Base-by-base conservation (phyloP, 495 filamentous ascomycete genomes). In the Clavariopsis aquatica region DNA sequence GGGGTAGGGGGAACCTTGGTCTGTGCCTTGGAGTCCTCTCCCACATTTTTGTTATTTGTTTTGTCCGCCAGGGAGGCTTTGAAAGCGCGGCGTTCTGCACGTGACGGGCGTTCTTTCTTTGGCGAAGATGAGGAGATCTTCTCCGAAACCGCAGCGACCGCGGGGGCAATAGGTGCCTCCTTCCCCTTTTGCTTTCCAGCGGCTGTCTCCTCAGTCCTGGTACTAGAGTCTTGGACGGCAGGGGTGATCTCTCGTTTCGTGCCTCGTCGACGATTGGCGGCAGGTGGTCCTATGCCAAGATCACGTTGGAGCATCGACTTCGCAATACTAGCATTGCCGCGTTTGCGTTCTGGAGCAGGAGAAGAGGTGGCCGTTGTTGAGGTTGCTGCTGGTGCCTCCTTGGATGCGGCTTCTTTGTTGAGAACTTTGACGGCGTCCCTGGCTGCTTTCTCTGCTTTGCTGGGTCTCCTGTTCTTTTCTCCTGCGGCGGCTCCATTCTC, bases 301-400 rank as follows among this genome's bases (percentile, higher is more conserved):
- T 98, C 94, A 17, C 93, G 86, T 69, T 96, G 92, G 23, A 98
- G 76, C 62, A 98, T 96, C 49, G 87, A 87, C 19, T 91, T 90
- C 5, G 91, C 92, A 24, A 83, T 87, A 28, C 86, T 83, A 36
- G 85, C 87, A 65, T 84, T 90, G 9, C 89, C 89, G 62, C 91
- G 84, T 59, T 82, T 84, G 49, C 80, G 80, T 59, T 84, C 82
- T 12, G 78, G 65, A 6, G 79, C 69, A 20, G 69, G 77, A 7
- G 76, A 64, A 5, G 79, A 31, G 31, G 69, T 54, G 17, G 73
- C 60, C 52, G 71, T 54, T 12, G 72, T 66, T 7, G 60, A 36
- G 22, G 65, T 59, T 1, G 72, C 71, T 13, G 66, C 62, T 22
- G 53, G 53, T 28, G 49, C 9, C 77, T 65, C 55, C 49, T 60